Conservation (phyloP, 2,329 filamentous ascomycete genomes). For the Elsinoe fawcettii region DNA sequence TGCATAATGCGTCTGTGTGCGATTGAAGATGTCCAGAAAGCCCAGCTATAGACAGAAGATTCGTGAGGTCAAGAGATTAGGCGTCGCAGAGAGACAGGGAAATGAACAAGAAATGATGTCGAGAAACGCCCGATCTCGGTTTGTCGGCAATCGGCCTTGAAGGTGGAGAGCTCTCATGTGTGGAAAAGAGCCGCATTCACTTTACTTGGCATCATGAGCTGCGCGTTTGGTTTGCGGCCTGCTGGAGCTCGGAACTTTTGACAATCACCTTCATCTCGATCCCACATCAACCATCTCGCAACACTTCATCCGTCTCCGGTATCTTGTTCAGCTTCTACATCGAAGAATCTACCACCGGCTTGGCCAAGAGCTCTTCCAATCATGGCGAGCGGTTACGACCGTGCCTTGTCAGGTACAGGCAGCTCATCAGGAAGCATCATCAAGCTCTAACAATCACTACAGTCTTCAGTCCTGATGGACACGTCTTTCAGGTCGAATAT, state of each 20-base stretch:
- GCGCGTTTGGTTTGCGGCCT: neutral
- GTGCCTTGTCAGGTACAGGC: conserved; percentile 46
- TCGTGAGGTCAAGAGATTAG: too few species aligned
- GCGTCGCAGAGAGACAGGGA: neutral
- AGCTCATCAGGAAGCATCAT: conserved; percentile 34
- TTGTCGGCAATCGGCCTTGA: conserved; percentile 1
- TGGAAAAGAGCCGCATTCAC: neutral
- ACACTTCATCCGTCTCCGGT: neutral
- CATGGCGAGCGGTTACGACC: conserved; percentile 96
- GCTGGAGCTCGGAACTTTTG: neutral
- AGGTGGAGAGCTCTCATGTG: neutral
- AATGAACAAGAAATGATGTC: neutral
- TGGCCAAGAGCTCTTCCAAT: conserved; percentile 19
- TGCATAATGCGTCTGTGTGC: conserved; percentile 14
- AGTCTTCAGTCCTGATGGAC: conserved; percentile 98
- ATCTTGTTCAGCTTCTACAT: neutral
- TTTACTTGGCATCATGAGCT: neutral
- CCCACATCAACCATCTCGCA: neutral
- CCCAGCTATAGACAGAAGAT: neutral
- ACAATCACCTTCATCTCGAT: neutral
- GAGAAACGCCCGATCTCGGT: conserved; percentile 1
- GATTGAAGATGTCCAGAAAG: neutral
- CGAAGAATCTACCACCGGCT: neutral
- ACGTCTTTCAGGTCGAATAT: conserved; percentile 99
- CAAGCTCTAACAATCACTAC: conserved; percentile 21